These are phyloP conservation scores for Cicer pinnatifidum DNA, from an alignment of 306 rosid genomes.

Conservation along the genomic window DNA sequence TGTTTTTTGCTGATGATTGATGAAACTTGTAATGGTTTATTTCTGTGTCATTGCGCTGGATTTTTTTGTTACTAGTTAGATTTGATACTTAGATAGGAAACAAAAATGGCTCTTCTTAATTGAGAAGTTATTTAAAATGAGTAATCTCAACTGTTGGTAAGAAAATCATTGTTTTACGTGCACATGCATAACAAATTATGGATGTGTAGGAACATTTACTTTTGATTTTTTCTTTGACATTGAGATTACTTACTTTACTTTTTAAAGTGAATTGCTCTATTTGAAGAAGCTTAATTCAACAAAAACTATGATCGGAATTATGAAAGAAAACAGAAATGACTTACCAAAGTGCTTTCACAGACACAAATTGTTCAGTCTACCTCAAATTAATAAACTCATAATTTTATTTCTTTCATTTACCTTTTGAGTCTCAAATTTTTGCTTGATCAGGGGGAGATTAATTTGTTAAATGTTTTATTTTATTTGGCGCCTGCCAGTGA, in stretches of 20 bases:
- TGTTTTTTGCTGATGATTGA: conserved; percentile 11
- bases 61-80: conserved; percentile 13
- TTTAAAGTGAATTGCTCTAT: neutral
- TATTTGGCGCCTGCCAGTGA: neutral
- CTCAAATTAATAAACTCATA: neutral
- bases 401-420: conserved; percentile 11
- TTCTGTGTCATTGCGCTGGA: neutral
- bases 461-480: conserved; percentile 10
- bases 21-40: neutral
- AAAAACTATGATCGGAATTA: neutral
- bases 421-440: neutral
- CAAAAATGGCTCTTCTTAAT: neutral
- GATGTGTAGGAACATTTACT: neutral
- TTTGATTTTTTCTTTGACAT: neutral
- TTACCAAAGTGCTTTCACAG: conserved; percentile 5
- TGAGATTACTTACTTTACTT: neutral
- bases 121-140: neutral
- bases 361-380: neutral
- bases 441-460: conserved; percentile 2
- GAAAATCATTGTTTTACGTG: neutral
- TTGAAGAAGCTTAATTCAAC: neutral
- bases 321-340: conserved; percentile 13
- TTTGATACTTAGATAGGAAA: conserved; percentile 17
- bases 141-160: neutral
- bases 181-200: neutral